Evolutionary conservation across 768 basidiomycete species (phyloP), one percentile per base, ranked within the genome.

Genomic region (Leccinum fibrillosum): DNA sequence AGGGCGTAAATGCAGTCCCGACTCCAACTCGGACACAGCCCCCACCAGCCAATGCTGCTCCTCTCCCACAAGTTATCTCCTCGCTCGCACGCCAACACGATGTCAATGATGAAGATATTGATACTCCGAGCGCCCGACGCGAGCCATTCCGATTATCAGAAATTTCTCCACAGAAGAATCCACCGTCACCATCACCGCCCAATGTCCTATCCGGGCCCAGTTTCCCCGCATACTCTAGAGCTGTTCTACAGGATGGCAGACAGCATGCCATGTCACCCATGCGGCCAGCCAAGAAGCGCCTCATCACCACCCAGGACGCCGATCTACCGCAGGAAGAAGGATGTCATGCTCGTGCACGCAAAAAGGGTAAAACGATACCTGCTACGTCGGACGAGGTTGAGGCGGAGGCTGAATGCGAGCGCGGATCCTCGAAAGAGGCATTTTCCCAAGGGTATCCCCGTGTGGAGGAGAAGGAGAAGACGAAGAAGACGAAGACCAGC

Each of bases 221-320:
- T 34, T 54, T 53, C 39, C 45, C 61, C 59, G 57, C 52, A 19
- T 2, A 48, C 53, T 51, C 57, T 61, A 56, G 62, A 62, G 19
- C 21, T 53, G 42, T 19, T 44, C 23, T 30, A 69, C 66, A 66
- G 64, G 59, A 63, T 34, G 64, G 59, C 55, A n/a, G 49, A 5
- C 53, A 53, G n/a, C 45, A 49, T 17, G 69, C 70, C 53, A 66
- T 66, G 53, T 77, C 80, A 5, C 77, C 80, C 52, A 72, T 76
- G 71, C 74, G 79, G 60, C 69, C 64, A 26, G 72, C 79, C 23
- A 76, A 66, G 63, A 86, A 86, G 71, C 82, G 85, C 62, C 71
- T 74, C 58, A 44, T 44, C n/a, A 19, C 42, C 42, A 76, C 67
- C 34, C 69, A 72, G 37, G 69, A 66, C 35, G 64, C 34, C 57